Conservation (phyloP, 805 yeast species). For the Candida tibetensis region DNA sequence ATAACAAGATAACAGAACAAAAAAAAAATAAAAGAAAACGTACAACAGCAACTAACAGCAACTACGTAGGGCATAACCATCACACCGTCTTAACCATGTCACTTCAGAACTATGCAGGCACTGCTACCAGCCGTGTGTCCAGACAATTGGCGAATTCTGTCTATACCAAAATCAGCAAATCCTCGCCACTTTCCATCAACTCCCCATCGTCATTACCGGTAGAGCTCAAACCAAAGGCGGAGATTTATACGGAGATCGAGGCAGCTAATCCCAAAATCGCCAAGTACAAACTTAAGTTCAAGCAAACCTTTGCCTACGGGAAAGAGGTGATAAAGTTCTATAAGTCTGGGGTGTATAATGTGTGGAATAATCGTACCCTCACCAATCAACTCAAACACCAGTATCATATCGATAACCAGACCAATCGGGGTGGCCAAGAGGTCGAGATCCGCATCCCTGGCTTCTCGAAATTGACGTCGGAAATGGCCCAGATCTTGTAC, state of each 20-base stretch:
- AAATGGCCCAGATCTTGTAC: conserved; percentile 35
- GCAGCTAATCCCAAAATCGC: conserved; percentile 15
- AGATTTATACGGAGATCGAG: conserved; percentile 25
- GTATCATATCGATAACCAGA: conserved; percentile 17
- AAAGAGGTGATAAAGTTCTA: conserved; percentile 51
- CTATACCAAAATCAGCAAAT: not conserved
- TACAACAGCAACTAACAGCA: no score
- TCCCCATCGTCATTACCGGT: conserved; percentile 31
- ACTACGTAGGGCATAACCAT: no score
- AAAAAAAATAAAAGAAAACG: no score
- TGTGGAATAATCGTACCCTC: conserved; percentile 44
- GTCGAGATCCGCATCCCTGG: conserved; percentile 27
- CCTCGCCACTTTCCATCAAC: conserved; percentile 16
- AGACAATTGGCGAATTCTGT: not conserved
- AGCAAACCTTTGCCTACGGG: conserved; percentile 45
- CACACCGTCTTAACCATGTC: no score
- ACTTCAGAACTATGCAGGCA: no score
- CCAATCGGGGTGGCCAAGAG: conserved; percentile 23
- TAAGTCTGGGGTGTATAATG: conserved; percentile 53
- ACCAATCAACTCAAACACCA: conserved; percentile 16
- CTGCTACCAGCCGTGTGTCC: no score
- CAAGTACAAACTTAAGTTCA: conserved; percentile 20
- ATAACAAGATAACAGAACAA: no score
- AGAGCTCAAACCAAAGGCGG: conserved; percentile 23
- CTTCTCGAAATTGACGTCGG: conserved; percentile 33